phyloP scores from a whole-genome alignment of 1,139 yeast species.

The Protomyces inundatus region DNA sequence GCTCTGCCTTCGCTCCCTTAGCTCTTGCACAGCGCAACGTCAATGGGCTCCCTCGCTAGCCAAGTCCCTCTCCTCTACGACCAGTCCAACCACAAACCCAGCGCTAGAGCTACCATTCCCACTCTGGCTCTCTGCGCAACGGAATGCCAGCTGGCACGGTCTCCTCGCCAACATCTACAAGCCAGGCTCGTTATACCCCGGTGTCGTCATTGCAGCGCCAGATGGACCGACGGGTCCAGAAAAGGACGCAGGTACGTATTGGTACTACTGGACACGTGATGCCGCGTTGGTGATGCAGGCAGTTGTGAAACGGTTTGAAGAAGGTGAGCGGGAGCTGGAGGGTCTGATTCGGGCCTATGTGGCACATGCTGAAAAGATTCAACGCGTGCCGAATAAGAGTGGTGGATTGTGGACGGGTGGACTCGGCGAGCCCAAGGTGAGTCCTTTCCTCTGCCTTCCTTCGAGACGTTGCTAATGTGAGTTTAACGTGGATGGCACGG shows the following conservation, averaged over 20 bases:
- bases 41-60: too few species aligned
- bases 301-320: not conserved
- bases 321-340: not conserved
- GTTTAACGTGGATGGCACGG: slow-evolving; percentile 54
- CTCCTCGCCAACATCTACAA: not conserved
- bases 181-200: not conserved
- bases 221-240: not conserved
- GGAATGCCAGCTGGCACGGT: not conserved
- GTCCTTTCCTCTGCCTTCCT: not conserved
- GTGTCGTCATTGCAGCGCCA: not conserved
- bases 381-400: not conserved
- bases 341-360: not conserved
- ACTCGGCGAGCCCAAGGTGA: not conserved
- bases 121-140: not conserved
- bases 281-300: not conserved
- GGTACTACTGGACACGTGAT: not conserved
- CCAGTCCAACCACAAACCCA: not conserved
- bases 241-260: not conserved
- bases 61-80: too few species aligned
- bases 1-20: not conserved
- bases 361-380: not conserved
- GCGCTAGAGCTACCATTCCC: not conserved
- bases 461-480: slow-evolving; percentile 34
- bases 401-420: not conserved
- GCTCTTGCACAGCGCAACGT: not conserved